Evolutionary conservation across 192 early-diverging fungal species (phyloP), one percentile per base, ranked within the genome.

Genomic region (Coemansia sp.): DNA sequence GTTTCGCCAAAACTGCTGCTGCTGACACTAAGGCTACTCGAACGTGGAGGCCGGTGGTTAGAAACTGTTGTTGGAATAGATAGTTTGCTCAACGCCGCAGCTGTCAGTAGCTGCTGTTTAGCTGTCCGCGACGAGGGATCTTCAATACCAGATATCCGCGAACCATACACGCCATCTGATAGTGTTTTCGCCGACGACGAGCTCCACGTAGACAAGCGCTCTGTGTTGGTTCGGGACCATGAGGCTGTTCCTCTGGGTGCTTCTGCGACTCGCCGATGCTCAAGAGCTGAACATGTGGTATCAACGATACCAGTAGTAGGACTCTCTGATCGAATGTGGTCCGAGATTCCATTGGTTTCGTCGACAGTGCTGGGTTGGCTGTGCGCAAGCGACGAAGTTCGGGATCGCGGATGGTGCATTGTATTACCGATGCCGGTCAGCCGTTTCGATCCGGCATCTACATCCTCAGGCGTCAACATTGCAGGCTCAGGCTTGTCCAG

Each of bases 151-250:
- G 76, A 43, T 14, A 73, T 67, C 6, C 76, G 66, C 34, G 64
- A 51, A 15, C 67, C 59, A 12, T 52, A 62, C 38, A 66, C n/a
- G 23, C 67, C 71, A 23, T 78, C 76, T 2, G 80, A 60, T 10
- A 83, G 63, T 11, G 80, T 83, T 30, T 68, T 64, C 0, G 68
- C 75, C 6, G 80, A 83, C 6, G 80, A 83, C 1, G 80, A 67
- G 60, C 80, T 83, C 80, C 80, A 83, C 15, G 80, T 83, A 35
- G 80, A 83, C 80, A 83, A 73, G 15, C 80, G 67, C 55, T 73
- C 79, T 0, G 75, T 66, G 63, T 73, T 78, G 44, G 51, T 65
- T 21, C 71, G 58, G 8, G 43, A 46, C 66, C 62, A 70, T 15
- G 64, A 59, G 57, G 34, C n/a, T 18, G 18, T 59, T 59, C 9